These are phyloP conservation scores for Kockiozyma suomiensis DNA, from an alignment of 805 yeast genomes.

Conservation along the genomic window DNA sequence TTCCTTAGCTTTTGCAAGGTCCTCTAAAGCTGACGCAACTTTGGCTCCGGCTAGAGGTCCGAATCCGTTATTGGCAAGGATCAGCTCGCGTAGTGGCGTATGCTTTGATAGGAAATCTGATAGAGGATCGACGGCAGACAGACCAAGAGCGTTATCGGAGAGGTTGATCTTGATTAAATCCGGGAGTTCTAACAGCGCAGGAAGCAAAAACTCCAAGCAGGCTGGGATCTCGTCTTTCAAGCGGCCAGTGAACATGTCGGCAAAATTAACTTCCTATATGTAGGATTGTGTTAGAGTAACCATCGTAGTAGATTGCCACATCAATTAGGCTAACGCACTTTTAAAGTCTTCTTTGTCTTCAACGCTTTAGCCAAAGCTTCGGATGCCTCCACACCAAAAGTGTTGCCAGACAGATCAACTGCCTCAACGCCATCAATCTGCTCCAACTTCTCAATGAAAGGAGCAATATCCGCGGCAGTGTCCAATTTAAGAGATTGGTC, in stretches of 20 bases:
- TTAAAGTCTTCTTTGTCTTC: slow-evolving; percentile 49
- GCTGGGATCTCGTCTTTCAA: slow-evolving; percentile 92
- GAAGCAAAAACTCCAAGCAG: slow-evolving; percentile 70
- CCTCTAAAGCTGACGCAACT: slow-evolving; percentile 82
- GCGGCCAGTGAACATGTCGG: slow-evolving; percentile 94
- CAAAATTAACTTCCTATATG: slow-evolving; percentile 54
- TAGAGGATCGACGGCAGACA: slow-evolving; percentile 88
- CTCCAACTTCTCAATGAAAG: slow-evolving; percentile 62
- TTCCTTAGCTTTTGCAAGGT: slow-evolving; percentile 66
- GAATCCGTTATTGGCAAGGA: slow-evolving; percentile 92
- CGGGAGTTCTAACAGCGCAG: slow-evolving; percentile 69
- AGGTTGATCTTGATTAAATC: slow-evolving; percentile 74
- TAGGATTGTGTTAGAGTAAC: not conserved
- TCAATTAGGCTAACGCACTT: slow-evolving; percentile 27
- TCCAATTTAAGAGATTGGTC: slow-evolving; percentile 57
- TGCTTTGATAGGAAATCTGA: slow-evolving; percentile 78
- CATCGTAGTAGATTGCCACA: not conserved
- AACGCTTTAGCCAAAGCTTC: slow-evolving; percentile 63
- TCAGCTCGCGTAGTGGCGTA: slow-evolving; percentile 77
- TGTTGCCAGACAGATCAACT: slow-evolving; percentile 87
- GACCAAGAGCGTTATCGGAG: slow-evolving; percentile 95
- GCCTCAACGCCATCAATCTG: slow-evolving; percentile 47
- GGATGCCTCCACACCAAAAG: slow-evolving; percentile 90
- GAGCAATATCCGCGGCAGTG: slow-evolving; percentile 68
- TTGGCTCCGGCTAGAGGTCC: slow-evolving; percentile 98